Base-by-base conservation (phyloP, 2,329 filamentous ascomycete species). In the Pseudofabraea citricarpa region DNA sequence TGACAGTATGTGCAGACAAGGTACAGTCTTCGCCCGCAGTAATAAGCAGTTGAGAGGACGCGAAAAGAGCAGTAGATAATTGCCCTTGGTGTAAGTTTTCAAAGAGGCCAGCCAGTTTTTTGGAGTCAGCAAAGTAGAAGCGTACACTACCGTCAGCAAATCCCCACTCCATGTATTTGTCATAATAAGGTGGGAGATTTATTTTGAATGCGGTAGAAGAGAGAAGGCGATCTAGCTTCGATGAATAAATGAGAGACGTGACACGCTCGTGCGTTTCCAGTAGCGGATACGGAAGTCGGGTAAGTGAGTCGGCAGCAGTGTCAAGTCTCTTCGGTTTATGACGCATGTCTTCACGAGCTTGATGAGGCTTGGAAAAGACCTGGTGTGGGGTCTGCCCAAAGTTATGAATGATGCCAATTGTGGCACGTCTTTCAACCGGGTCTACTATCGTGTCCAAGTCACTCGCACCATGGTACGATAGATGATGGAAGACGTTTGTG, bases 321-420 rank as follows among this genome's bases (percentile, higher is more conserved):
- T 98, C 91, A 0, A 98, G 71, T 44, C 88, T 78, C 44, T 79
- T 80, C 3, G 76, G 70, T 5, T 80, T 81, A 43, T 81, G 77
- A 18, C 78, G 71, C 4, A 75, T 66, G 44, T 86, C 77, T 52
- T 95, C 90, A 12, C 85, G 79, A n/a, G 77, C 68, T 3, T 86
- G 83, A 63, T 98, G 93, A 10, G 85, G 74, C 46, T 85, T 84
- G 35, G 81, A 78, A 62, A 97, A 98, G 13, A 97, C 85, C 62
- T 98, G 94, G 55, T 94, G 87, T 2, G 94, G 93, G 2, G 94
- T 98, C 63, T 98, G 93, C 0, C 93, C 93, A 64, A 98, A 98
- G 56, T 97, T 97, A 65, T 98, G 91, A 56, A 98, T 97, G 54
- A 96, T 95, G 24, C 89, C 89, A 42, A 95, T 96, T 1, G 90